A percentile compares a stretch with the other conserved stretches of the same genome.
phyloP scores from a whole-genome alignment of 345 rosid genomes.

The Capsella bursapastoris region DNA sequence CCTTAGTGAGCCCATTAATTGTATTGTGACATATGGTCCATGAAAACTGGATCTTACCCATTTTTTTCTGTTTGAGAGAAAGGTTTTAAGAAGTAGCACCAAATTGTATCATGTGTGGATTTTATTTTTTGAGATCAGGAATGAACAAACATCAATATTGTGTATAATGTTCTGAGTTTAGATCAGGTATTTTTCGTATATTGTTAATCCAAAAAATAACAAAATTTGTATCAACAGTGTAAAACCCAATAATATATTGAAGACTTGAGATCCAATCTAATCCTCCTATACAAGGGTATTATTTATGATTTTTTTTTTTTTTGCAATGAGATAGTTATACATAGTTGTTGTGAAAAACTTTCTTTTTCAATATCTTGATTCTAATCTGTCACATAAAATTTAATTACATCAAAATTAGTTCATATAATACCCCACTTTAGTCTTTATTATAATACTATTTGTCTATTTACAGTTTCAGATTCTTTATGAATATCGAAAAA shows the following conservation, averaged over 20 bases:
- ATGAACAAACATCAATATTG: no score
- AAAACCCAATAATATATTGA: no score
- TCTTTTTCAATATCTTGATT: not conserved
- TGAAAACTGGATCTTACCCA: not conserved
- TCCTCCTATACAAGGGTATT: no score
- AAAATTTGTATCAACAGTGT: no score
- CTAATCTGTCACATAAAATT: not conserved
- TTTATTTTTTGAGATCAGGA: no score
- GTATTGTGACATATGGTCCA: not conserved
- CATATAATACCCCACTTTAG: not conserved
- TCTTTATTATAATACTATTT: not conserved
- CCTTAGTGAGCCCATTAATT: constrained; percentile 12
- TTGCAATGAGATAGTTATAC: not conserved
- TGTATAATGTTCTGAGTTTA: no score
- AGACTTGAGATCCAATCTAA: no score
- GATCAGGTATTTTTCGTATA: no score
- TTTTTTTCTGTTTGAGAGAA: not conserved
- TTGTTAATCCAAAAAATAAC: no score
- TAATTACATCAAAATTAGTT: no score
- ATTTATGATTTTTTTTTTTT: not conserved
- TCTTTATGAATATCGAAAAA: not conserved
- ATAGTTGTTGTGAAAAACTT: not conserved
- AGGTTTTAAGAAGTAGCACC: not conserved
- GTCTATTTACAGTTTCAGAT: not conserved
- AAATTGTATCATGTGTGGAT: not conserved